Conservation (phyloP, 176 grass and related monocot genomes). For the Oryza coarctata region DNA sequence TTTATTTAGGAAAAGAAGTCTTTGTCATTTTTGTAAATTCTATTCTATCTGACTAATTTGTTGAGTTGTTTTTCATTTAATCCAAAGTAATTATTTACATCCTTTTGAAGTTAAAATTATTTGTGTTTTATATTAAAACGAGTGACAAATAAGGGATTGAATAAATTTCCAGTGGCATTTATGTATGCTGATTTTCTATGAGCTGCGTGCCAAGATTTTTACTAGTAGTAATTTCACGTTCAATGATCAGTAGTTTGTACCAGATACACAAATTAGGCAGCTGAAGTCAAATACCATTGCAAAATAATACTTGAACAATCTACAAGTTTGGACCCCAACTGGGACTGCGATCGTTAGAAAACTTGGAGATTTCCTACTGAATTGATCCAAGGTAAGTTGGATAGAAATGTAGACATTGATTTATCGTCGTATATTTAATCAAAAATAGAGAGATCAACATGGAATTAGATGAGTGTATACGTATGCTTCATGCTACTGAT, state of each 20-base stretch:
- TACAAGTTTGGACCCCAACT: not conserved
- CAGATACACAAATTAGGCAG: conserved; percentile 18
- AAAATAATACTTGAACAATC: not conserved
- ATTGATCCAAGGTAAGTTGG: not conserved
- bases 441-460: not conserved
- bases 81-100: not conserved
- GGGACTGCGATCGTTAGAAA: not conserved
- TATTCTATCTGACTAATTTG: not conserved
- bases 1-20: not conserved
- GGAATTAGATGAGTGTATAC: not conserved
- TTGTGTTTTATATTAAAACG: conserved; percentile 4
- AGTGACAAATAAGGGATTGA: too few species aligned
- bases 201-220: not conserved
- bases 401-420: not conserved
- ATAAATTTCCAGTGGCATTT: not conserved
- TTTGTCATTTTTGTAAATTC: not conserved
- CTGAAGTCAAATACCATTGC: conserved; percentile 22
- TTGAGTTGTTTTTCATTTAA: not conserved
- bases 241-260: not conserved
- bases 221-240: not conserved
- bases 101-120: not conserved
- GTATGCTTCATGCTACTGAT: conserved; percentile 9
- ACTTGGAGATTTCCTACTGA: not conserved
- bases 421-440: not conserved
- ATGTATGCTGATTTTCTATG: not conserved